phyloP scores from a whole-genome alignment of 2,329 filamentous ascomycete species.

The Paraphaeosphaeria sporulosa region DNA sequence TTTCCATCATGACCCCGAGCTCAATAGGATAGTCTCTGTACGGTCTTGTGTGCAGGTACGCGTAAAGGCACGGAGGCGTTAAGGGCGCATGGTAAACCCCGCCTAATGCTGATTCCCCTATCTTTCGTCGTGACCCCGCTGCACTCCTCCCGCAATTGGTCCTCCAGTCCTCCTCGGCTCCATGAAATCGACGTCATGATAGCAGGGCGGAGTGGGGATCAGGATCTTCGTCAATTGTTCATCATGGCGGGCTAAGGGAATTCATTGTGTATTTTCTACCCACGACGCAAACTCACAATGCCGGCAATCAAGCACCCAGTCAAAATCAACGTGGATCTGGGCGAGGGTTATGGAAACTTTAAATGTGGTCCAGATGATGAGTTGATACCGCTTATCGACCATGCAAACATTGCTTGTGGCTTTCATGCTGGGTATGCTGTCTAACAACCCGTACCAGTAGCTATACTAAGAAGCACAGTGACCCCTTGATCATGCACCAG shows the following conservation, averaged over 20 bases:
- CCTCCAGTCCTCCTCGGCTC: neutral
- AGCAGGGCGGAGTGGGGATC: neutral
- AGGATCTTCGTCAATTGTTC: neutral
- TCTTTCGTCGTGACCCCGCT: neutral
- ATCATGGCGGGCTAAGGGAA: neutral
- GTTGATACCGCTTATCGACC: slow-evolving; percentile 67
- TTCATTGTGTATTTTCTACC: neutral
- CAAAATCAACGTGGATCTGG: slow-evolving; percentile 63
- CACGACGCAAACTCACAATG: slow-evolving; percentile 45
- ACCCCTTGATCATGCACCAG: slow-evolving; percentile 70
- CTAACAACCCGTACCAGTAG: neutral
- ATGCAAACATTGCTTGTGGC: slow-evolving; percentile 69
- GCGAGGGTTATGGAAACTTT: slow-evolving; percentile 62
- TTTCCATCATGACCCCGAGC: neutral
- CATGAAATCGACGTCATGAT: neutral
- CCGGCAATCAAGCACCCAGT: slow-evolving; percentile 60
- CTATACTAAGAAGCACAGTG: slow-evolving; percentile 42
- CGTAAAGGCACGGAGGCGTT: neutral
- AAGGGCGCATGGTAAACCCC: neutral
- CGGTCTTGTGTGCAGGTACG: neutral
- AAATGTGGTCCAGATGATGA: slow-evolving; percentile 66
- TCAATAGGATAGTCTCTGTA: neutral
- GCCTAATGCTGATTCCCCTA: neutral
- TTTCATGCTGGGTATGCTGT: slow-evolving; percentile 57
- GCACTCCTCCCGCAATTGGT: neutral